Conservation (phyloP, 2,329 filamentous ascomycete genomes). For the Clathrospora elynae region DNA sequence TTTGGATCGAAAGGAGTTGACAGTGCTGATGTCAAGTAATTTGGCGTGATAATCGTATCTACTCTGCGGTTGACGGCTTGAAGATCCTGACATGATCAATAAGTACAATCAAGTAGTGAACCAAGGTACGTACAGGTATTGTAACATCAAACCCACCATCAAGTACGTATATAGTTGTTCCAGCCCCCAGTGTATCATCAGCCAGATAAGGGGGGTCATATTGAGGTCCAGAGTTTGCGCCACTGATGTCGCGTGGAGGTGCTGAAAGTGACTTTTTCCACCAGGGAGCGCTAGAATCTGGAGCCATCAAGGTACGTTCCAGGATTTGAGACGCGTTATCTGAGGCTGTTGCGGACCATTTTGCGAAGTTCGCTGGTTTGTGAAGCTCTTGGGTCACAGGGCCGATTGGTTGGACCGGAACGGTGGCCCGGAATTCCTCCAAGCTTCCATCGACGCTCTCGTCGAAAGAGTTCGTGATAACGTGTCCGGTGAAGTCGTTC, state of each 20-base stretch:
- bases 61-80: background rate
- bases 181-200: slow-evolving; percentile 12
- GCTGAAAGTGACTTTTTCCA: slow-evolving; percentile 2
- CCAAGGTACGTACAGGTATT: slow-evolving; percentile 2
- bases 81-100: background rate
- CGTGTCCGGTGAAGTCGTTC: background rate
- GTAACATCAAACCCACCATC: slow-evolving; percentile 14
- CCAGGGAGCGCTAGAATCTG: background rate
- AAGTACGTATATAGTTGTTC: slow-evolving; percentile 13
- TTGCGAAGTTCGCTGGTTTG: no score
- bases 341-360: no score
- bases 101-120: background rate
- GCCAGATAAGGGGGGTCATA: slow-evolving; percentile 5
- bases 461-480: no score
- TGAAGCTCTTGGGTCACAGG: no score
- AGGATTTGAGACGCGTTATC: background rate
- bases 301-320: background rate
- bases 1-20: no score
- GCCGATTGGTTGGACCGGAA: no score
- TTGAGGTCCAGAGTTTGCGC: background rate
- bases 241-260: background rate
- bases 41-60: background rate
- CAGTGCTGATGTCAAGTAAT: background rate
- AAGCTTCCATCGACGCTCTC: background rate
- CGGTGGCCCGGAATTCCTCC: background rate